Conservation (phyloP, 192 early-diverging fungal species). For the Backusella mclennaniae region DNA sequence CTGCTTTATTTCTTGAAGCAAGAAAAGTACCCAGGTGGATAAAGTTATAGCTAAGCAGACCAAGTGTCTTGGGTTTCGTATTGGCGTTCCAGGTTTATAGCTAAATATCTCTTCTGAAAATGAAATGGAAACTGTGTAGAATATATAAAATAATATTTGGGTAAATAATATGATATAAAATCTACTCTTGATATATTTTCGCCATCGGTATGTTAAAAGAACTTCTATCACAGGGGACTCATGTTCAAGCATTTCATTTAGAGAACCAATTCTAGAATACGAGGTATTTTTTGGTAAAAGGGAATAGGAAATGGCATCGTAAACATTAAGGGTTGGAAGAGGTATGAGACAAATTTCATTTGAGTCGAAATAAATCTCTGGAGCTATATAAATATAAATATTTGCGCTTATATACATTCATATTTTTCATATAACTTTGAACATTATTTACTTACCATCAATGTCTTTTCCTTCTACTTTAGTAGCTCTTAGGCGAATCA, state of each 20-base stretch:
- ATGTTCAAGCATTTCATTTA: neutral
- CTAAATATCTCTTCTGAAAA: neutral
- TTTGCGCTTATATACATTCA: neutral
- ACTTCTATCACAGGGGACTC: slow-evolving; percentile 11
- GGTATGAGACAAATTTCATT: neutral
- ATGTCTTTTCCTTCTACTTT: neutral
- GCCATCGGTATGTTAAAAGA: slow-evolving; percentile 12
- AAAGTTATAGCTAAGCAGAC: neutral
- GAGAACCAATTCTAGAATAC: neutral
- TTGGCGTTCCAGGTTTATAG: neutral
- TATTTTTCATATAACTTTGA: neutral
- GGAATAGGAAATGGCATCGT: neutral
- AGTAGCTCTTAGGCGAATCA: neutral
- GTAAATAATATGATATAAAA: neutral
- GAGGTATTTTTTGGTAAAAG: neutral
- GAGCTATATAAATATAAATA: neutral
- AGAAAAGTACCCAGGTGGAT: neutral
- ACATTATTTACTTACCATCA: neutral
- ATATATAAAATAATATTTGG: neutral
- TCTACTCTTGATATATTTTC: neutral
- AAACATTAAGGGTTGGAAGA: neutral
- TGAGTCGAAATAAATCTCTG: neutral
- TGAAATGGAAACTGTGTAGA: neutral
- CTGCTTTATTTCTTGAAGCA: neutral
- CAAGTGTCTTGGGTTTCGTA: neutral